These are phyloP conservation scores for Thalassiosira mediterranea DNA, from an alignment of 352 stramenopile genomes.

Conservation along the genomic window DNA sequence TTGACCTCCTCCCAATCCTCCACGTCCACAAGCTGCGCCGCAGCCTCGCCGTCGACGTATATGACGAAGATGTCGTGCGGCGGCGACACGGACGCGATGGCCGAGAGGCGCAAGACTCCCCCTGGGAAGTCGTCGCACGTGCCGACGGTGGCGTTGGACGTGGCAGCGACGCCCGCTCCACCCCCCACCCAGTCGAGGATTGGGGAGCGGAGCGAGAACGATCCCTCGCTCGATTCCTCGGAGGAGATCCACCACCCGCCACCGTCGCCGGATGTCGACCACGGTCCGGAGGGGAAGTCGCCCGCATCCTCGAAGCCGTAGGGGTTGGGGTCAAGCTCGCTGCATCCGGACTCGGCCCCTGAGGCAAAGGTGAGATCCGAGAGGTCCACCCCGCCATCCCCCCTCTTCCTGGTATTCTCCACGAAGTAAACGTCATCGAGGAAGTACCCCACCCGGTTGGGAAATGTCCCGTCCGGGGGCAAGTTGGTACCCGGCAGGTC, in stretches of 20 bases:
- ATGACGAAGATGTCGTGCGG: constrained; percentile 25
- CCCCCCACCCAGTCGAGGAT: too few relatives aligned
- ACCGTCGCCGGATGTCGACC: background rate
- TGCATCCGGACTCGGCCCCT: too few relatives aligned
- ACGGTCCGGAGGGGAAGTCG: constrained; percentile 2
- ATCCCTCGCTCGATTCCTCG: background rate
- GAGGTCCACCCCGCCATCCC: too few relatives aligned
- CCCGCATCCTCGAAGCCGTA: background rate
- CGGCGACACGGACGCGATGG: constrained; percentile 10
- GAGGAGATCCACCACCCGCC: background rate
- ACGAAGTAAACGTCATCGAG: too few relatives aligned
- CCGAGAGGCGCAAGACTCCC: constrained; percentile 19
- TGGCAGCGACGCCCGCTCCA: background rate
- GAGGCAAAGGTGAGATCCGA: too few relatives aligned
- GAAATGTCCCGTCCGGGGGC: too few relatives aligned
- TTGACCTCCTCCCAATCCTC: constrained; percentile 12
- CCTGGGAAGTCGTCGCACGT: constrained; percentile 20
- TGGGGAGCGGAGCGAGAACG: constrained; percentile 1
- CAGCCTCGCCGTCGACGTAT: constrained; percentile 13
- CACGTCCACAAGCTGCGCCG: background rate
- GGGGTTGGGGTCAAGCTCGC: constrained; percentile 7
- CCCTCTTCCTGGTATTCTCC: too few relatives aligned
- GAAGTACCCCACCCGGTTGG: too few relatives aligned
- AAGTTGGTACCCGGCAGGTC: too few relatives aligned
- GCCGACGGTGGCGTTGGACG: constrained; percentile 30